Evolutionary conservation across 1,139 yeast species (phyloP).

Genomic region (Debaryomyces sp.): DNA sequence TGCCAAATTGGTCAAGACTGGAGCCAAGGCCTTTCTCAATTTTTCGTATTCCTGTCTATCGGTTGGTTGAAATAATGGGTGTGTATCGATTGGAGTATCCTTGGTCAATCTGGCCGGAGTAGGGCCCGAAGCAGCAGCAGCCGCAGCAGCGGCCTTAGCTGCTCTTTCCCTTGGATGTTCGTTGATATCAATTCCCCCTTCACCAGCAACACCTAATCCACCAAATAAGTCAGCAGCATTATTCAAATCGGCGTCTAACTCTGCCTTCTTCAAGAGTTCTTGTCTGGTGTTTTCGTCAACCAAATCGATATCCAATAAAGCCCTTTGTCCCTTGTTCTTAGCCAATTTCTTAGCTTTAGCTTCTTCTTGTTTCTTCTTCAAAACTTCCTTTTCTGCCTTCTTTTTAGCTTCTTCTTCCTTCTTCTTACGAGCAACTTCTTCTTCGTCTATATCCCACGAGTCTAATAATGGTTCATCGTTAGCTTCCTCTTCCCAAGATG

Average conservation of each 20-base stretch:
- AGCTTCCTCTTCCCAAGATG: constrained; percentile 84
- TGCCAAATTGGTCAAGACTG: constrained; percentile 66
- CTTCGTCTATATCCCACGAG: constrained; percentile 84
- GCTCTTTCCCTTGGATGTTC: constrained; percentile 71
- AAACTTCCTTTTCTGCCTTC: constrained; percentile 44
- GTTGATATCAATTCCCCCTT: constrained; percentile 42
- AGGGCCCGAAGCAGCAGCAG: constrained; percentile 39
- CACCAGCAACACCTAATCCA: constrained; percentile 69
- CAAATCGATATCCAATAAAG: constrained; percentile 56
- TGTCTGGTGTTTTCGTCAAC: constrained; percentile 69
- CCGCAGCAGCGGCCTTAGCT: constrained; percentile 50
- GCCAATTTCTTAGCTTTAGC: constrained; percentile 45
- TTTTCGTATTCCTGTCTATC: constrained; percentile 82
- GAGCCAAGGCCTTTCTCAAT: constrained; percentile 75
- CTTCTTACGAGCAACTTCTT: constrained; percentile 57
- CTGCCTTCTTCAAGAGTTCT: constrained; percentile 77
- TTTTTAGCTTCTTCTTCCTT: constrained; percentile 45
- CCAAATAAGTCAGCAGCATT: constrained; percentile 94
- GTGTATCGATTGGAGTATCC: constrained; percentile 70
- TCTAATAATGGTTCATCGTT: constrained; percentile 69
- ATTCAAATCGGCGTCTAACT: constrained; percentile 81
- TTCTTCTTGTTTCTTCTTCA: constrained; percentile 41
- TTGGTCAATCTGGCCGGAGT: constrained; percentile 44
- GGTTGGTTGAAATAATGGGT: constrained; percentile 80
- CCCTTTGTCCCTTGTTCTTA: constrained; percentile 31